Percentiles rank a stretch among this genome's conserved stretches.
These are phyloP conservation scores for Actinidia polygama DNA, from an alignment of 179 eudicot genomes.

Conservation along the genomic window DNA sequence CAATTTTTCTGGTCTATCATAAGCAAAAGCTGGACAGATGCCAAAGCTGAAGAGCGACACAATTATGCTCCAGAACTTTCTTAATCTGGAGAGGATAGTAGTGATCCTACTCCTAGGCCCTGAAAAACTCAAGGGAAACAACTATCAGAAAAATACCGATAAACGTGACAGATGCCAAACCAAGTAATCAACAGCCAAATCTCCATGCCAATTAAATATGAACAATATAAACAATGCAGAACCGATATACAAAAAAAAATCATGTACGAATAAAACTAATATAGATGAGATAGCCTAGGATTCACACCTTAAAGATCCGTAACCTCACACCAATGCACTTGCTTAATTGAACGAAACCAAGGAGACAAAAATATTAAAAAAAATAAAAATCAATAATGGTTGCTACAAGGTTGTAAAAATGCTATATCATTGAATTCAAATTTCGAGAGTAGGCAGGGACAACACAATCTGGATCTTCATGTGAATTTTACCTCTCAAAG, in stretches of 20 bases:
- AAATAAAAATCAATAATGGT: too few species aligned
- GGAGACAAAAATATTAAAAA: too few species aligned
- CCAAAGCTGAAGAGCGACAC: neutral
- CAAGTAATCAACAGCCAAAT: neutral
- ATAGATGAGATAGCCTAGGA: neutral
- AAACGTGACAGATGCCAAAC: slow-evolving; percentile 12
- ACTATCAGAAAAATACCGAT: neutral
- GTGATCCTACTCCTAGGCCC: neutral
- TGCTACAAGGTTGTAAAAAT: too few species aligned
- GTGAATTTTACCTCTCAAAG: too few species aligned
- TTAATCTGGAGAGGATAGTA: neutral
- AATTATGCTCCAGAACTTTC: neutral
- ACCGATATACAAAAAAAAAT: neutral
- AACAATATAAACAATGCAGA: neutral
- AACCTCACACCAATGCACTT: too few species aligned
- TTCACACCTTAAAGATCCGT: neutral
- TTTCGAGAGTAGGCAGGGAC: too few species aligned
- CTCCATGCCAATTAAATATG: neutral
- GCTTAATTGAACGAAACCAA: too few species aligned
- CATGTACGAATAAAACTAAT: neutral
- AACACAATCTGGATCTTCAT: too few species aligned
- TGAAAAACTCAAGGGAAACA: neutral
- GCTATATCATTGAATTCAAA: too few species aligned
- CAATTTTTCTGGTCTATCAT: neutral
- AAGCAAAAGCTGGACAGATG: neutral